These are phyloP conservation scores for Achlya hypogyna DNA, from an alignment of 352 stramenopile genomes.

Conservation along the genomic window DNA sequence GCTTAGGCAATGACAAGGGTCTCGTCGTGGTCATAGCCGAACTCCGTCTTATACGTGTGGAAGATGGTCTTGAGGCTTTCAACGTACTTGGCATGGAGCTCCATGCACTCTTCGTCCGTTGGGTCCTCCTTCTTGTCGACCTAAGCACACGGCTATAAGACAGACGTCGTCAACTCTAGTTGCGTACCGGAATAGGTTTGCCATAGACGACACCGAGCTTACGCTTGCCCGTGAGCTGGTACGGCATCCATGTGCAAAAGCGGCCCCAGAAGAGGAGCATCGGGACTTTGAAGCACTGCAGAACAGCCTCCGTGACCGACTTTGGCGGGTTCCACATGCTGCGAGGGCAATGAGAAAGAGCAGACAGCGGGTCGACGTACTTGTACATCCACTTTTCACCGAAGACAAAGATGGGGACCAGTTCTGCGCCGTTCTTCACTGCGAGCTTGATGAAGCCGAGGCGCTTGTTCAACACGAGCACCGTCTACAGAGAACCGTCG, in stretches of 20 bases:
- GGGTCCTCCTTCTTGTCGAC: slow-evolving; percentile 41
- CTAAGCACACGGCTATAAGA: background rate
- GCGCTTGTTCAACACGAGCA: slow-evolving; percentile 67
- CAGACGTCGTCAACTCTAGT: background rate
- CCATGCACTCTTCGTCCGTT: slow-evolving; percentile 46
- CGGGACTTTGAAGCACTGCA: slow-evolving; percentile 62
- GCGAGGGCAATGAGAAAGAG: background rate
- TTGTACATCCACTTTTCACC: slow-evolving; percentile 77
- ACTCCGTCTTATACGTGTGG: slow-evolving; percentile 55
- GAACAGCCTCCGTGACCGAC: slow-evolving; percentile 46
- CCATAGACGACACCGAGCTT: slow-evolving; percentile 65
- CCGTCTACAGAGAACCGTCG: slow-evolving; percentile 29
- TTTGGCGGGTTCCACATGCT: slow-evolving; percentile 63
- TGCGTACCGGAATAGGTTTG: slow-evolving; percentile 41
- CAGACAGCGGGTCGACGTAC: slow-evolving; percentile 32
- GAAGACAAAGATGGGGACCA: slow-evolving; percentile 73
- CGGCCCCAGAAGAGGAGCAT: slow-evolving; percentile 74
- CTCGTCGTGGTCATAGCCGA: slow-evolving; percentile 66
- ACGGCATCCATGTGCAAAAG: slow-evolving; percentile 63
- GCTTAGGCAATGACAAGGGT: slow-evolving; percentile 54
- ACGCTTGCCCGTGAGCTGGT: slow-evolving; percentile 44
- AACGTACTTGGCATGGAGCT: slow-evolving; percentile 49
- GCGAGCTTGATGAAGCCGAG: slow-evolving; percentile 75
- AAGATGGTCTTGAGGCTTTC: slow-evolving; percentile 55
- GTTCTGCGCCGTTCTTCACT: slow-evolving; percentile 59